Conservation (phyloP, 2,329 filamentous ascomycete genomes). For the Sphaerulina vaccinii region DNA sequence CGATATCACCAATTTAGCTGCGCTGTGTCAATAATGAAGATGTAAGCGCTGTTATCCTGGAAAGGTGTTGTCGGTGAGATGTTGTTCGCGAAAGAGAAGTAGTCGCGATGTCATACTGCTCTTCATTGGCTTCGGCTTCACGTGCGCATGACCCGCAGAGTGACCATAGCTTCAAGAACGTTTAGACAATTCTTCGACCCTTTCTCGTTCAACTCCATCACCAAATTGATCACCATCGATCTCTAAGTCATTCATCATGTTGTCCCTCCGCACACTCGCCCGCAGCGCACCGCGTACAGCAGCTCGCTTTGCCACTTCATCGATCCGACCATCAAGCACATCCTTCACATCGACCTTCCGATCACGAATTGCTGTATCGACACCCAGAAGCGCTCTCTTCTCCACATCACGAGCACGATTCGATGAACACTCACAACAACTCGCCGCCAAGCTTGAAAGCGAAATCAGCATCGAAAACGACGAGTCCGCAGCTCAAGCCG, state of each 20-base stretch:
- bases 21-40: too few relatives aligned
- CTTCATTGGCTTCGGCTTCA: too few relatives aligned
- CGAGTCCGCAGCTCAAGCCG: conserved; percentile 58
- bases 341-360: conserved; percentile 20
- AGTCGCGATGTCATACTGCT: too few relatives aligned
- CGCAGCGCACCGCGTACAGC: conserved; percentile 46
- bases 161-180: not conserved
- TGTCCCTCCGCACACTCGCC: conserved; percentile 47
- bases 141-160: too few relatives aligned
- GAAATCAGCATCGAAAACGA: conserved; percentile 83
- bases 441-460: conserved; percentile 79
- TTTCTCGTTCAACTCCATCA: not conserved
- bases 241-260: conserved; percentile 37
- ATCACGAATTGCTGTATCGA: conserved; percentile 23
- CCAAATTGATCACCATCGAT: not conserved
- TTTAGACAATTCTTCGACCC: not conserved
- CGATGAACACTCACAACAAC: conserved; percentile 67
- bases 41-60: too few relatives aligned
- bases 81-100: too few relatives aligned
- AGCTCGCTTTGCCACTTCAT: conserved; percentile 43
- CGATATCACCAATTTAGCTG: too few relatives aligned
- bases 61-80: too few relatives aligned
- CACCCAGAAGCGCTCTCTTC: conserved; percentile 40
- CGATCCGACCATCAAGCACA: conserved; percentile 38
- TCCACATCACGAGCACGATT: conserved; percentile 42